A percentile compares a stretch with the other conserved stretches of the same genome.
These are phyloP conservation scores for Marchantia polymorpha DNA, from an alignment of 225 moss, liverwort and hornwort genomes.

Conservation along the genomic window DNA sequence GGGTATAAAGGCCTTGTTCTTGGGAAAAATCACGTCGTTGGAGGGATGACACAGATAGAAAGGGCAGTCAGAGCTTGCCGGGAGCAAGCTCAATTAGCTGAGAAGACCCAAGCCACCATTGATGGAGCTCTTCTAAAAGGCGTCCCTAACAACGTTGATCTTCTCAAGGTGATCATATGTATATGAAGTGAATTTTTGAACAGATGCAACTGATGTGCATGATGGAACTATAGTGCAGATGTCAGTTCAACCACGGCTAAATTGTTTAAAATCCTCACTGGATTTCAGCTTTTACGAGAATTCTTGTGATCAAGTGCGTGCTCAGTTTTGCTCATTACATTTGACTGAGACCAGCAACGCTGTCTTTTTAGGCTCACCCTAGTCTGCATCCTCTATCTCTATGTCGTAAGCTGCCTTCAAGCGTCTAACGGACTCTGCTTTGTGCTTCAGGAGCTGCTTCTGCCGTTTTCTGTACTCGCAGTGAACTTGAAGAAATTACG, in stretches of 20 bases:
- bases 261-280: too few species aligned
- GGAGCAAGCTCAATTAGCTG: slow-evolving; percentile 61
- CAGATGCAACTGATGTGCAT: not conserved
- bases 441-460: slow-evolving; percentile 64
- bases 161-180: slow-evolving; percentile 62
- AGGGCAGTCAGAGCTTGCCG: slow-evolving; percentile 68
- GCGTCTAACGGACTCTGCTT: not conserved
- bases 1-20: slow-evolving; percentile 67
- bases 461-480: slow-evolving; percentile 65
- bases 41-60: slow-evolving; percentile 78
- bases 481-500: slow-evolving; percentile 64
- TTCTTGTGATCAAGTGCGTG: too few species aligned
- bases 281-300: too few species aligned
- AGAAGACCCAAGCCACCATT: slow-evolving; percentile 84
- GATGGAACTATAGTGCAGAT: too few species aligned
- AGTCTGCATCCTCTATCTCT: too few species aligned
- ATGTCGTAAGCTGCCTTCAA: too few species aligned
- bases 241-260: too few species aligned
- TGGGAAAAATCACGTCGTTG: slow-evolving; percentile 82
- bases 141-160: slow-evolving; percentile 81
- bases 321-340: too few species aligned
- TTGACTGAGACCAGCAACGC: too few species aligned
- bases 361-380: too few species aligned
- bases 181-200: not conserved
- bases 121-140: slow-evolving; percentile 84